Evolutionary conservation across 768 basidiomycete genomes (phyloP).

Genomic region (Termitomyces sp.): DNA sequence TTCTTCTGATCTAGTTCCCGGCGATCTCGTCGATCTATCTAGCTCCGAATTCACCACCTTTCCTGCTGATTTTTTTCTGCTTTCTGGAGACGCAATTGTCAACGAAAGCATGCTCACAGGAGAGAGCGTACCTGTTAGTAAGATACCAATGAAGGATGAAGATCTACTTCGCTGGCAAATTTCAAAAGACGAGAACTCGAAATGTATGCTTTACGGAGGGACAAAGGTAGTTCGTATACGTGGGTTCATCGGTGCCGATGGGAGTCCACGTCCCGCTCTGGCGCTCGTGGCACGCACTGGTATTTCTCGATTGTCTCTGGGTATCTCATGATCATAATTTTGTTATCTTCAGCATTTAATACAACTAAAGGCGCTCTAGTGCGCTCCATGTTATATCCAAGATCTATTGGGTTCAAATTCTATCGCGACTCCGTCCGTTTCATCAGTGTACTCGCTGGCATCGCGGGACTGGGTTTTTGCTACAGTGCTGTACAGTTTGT

Average conservation of each 20-base stretch:
- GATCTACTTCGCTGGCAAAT: constrained; percentile 69
- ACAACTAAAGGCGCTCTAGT: constrained; percentile 97
- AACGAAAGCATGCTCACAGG: constrained; percentile 99
- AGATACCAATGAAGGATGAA: constrained; percentile 77
- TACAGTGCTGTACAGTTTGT: constrained; percentile 91
- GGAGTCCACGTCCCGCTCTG: constrained; percentile 55
- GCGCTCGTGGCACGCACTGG: constrained; percentile 87
- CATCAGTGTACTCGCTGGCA: constrained; percentile 85
- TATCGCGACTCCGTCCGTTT: constrained; percentile 91
- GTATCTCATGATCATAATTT: background rate
- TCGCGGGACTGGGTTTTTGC: constrained; percentile 88
- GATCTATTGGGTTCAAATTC: constrained; percentile 98
- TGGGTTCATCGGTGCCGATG: constrained; percentile 49
- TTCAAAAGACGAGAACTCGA: constrained; percentile 66
- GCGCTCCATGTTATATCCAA: constrained; percentile 97
- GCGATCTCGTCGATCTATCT: constrained; percentile 89
- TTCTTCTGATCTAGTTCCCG: constrained; percentile 81
- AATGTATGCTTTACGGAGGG: constrained; percentile 85
- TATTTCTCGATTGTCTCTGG: constrained; percentile 22
- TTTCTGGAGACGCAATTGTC: constrained; percentile 95
- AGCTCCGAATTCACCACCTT: constrained; percentile 65
- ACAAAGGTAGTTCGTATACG: constrained; percentile 88
- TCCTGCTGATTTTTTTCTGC: constrained; percentile 87
- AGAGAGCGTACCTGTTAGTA: constrained; percentile 96
- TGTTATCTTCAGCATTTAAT: constrained; percentile 63